phyloP scores from a whole-genome alignment of 2,329 filamentous ascomycete genomes.

The Aureobasidium namibiae region DNA sequence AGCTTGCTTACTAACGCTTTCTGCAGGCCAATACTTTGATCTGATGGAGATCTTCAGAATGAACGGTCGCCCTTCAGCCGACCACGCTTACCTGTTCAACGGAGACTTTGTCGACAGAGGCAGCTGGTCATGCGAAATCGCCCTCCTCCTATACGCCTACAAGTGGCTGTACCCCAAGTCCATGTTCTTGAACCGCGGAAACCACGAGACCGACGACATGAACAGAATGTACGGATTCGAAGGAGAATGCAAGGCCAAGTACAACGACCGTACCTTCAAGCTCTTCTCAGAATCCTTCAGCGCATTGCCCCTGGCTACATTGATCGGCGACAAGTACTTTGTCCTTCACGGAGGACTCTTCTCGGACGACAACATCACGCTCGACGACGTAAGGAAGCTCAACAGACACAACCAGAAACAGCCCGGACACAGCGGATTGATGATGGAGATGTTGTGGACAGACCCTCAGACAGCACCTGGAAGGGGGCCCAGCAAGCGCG shows the following conservation, averaged over 20 bases:
- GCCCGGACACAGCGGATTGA: conserved; percentile 84
- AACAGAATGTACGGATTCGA: conserved; percentile 98
- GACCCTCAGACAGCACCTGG: conserved; percentile 83
- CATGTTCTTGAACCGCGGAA: conserved; percentile 95
- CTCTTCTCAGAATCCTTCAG: conserved; percentile 98
- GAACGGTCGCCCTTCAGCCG: conserved; percentile 76
- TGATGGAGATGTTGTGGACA: conserved; percentile 99
- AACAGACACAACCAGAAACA: conserved; percentile 86
- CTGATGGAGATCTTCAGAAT: conserved; percentile 91
- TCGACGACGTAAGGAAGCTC: conserved; percentile 90
- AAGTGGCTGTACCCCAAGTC: conserved; percentile 80
- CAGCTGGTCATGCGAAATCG: conserved; percentile 97
- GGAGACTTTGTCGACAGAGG: conserved; percentile 97
- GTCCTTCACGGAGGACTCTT: conserved; percentile 92
- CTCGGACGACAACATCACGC: conserved; percentile 83
- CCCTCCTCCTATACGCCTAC: conserved; percentile 85
- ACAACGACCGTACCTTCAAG: conserved; percentile 93
- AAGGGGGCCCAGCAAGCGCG: conserved; percentile 89
- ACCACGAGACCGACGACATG: conserved; percentile 99
- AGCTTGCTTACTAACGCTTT: background rate
- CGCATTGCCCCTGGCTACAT: conserved; percentile 79
- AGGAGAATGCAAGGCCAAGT: conserved; percentile 96
- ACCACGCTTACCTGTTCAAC: conserved; percentile 94
- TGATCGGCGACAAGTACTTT: conserved; percentile 85
- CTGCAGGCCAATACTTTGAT: conserved; percentile 73